Evolutionary conservation across 768 basidiomycete genomes (phyloP).

Genomic region (Boletus coccyginus): DNA sequence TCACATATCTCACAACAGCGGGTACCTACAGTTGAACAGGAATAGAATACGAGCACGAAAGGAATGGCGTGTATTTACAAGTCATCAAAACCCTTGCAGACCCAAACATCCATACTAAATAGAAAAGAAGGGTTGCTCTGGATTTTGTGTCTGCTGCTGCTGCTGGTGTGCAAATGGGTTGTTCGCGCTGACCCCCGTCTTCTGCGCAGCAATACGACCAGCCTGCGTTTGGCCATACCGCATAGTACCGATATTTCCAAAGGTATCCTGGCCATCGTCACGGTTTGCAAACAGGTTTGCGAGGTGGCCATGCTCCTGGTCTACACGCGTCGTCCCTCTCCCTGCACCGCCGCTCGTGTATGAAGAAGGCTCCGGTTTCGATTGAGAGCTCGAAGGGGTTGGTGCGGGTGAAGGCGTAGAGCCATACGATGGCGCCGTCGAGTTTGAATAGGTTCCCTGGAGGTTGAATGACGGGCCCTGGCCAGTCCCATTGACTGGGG

Average conservation of each 20-base stretch:
- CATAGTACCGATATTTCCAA: constrained; percentile 82
- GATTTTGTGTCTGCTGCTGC: constrained; percentile 52
- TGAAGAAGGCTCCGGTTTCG: constrained; percentile 35
- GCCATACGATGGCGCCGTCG: constrained; percentile 29
- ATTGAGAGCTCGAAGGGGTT: constrained; percentile 35
- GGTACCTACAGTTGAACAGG: neutral
- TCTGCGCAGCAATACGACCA: constrained; percentile 45
- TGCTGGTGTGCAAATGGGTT: constrained; percentile 62
- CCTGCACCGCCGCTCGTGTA: constrained; percentile 8
- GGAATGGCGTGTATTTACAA: constrained; percentile 16
- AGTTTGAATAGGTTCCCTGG: constrained; percentile 62
- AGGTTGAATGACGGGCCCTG: constrained; percentile 60
- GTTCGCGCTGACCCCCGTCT: constrained; percentile 45
- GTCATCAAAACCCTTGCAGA: neutral
- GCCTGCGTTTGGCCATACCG: constrained; percentile 67
- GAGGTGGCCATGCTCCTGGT: constrained; percentile 72
- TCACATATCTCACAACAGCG: neutral
- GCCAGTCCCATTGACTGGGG: constrained; percentile 32
- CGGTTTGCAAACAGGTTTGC: constrained; percentile 82
- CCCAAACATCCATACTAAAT: constrained; percentile 40
- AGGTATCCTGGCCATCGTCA: constrained; percentile 94
- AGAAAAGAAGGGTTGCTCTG: constrained; percentile 80
- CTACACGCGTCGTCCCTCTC: constrained; percentile 42
- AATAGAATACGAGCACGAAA: constrained; percentile 16
- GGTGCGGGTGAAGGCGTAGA: constrained; percentile 42